Conservation (phyloP, 192 early-diverging fungal genomes). For the Umbelopsis ramanniana region DNA sequence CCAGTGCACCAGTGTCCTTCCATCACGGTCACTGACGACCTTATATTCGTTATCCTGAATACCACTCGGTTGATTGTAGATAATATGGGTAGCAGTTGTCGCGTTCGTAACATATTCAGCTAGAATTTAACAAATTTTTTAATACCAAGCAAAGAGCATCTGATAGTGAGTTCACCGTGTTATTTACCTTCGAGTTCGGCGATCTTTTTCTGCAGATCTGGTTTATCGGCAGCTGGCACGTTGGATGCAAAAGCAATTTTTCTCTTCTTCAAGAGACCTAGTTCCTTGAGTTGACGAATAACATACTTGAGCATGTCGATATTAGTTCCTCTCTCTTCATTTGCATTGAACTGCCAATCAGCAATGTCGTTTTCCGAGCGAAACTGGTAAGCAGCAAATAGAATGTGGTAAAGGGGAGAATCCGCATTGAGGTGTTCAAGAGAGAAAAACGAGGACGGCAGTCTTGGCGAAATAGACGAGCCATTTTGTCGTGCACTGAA, state of each 20-base stretch:
- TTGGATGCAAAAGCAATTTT: conserved; percentile 23
- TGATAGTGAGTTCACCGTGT: no score
- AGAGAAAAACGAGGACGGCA: conserved; percentile 28
- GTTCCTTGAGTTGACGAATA: conserved; percentile 10
- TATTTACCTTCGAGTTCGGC: conserved; percentile 5
- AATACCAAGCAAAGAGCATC: neutral
- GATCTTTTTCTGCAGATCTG: conserved; percentile 1
- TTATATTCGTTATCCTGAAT: conserved; percentile 19
- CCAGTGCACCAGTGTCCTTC: conserved; percentile 56
- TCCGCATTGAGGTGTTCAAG: conserved; percentile 18
- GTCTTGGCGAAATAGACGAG: conserved; percentile 14
- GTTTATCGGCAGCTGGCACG: conserved; percentile 8
- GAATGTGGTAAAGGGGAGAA: conserved; percentile 32
- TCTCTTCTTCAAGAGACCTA: conserved; percentile 20
- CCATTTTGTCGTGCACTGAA: conserved; percentile 1
- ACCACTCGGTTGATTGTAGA: conserved; percentile 20
- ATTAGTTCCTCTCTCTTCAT: conserved; percentile 31
- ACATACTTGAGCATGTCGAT: conserved; percentile 25
- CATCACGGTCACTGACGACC: conserved; percentile 8
- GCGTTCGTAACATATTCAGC: conserved; percentile 11
- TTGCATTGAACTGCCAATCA: conserved; percentile 37
- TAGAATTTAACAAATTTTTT: neutral
- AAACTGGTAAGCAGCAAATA: conserved; percentile 35
- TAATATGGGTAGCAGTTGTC: conserved; percentile 24
- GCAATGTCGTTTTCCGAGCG: conserved; percentile 33